These are phyloP conservation scores for Cicer cuneatum DNA, from an alignment of 306 rosid genomes.

Conservation along the genomic window DNA sequence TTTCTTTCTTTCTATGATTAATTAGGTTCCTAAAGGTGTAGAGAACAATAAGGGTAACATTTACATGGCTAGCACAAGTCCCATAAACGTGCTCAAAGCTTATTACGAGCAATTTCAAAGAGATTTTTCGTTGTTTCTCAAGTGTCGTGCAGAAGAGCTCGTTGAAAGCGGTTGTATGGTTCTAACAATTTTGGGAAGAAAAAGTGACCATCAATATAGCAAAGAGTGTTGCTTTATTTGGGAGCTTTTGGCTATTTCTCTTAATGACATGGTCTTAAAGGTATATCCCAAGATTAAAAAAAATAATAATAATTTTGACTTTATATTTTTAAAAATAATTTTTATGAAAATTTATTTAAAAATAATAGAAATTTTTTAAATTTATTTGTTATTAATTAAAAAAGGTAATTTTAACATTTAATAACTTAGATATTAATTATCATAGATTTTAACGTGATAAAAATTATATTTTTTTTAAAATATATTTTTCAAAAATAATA, in stretches of 20 bases:
- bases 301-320: too few relatives aligned
- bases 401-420: too few relatives aligned
- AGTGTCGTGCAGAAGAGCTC: conserved; percentile 59
- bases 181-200: conserved; percentile 62
- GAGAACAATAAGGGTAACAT: conserved; percentile 66
- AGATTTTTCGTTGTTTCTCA: conserved; percentile 56
- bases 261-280: conserved; percentile 54
- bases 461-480: too few relatives aligned
- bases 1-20: not conserved
- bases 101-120: conserved; percentile 58
- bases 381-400: too few relatives aligned
- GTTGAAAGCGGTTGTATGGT: conserved; percentile 62
- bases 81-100: conserved; percentile 52
- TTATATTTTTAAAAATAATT: too few relatives aligned
- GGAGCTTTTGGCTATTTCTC: conserved; percentile 64
- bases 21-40: conserved; percentile 63
- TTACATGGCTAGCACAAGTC: conserved; percentile 58
- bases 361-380: too few relatives aligned
- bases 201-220: conserved; percentile 54
- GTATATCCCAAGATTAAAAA: too few relatives aligned
- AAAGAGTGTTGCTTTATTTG: conserved; percentile 64
- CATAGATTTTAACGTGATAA: too few relatives aligned
- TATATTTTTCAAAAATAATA: too few relatives aligned
- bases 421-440: too few relatives aligned
- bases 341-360: too few relatives aligned